Evolutionary conservation across 225 moss, liverwort and hornwort genomes (phyloP).

Genomic region (Sphagnum tenellum): DNA sequence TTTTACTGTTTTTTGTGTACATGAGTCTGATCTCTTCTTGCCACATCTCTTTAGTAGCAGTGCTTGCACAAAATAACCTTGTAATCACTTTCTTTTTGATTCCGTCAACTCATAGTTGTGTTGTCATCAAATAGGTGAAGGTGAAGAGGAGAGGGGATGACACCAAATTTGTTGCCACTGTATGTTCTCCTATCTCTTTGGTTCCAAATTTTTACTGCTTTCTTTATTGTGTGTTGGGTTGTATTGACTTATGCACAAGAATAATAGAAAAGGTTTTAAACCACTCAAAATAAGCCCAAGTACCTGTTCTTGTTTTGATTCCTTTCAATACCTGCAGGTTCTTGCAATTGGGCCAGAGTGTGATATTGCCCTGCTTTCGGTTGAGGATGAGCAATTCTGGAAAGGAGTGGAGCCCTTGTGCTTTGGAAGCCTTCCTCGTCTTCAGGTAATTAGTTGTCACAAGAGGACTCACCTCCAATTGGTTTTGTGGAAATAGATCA

Average conservation of each 20-base stretch:
- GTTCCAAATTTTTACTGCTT: too few relatives aligned
- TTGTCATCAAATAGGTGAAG: conserved; percentile 55
- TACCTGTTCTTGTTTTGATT: too few relatives aligned
- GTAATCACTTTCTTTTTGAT: background rate
- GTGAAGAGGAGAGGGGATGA: conserved; percentile 93
- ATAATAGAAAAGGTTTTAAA: too few relatives aligned
- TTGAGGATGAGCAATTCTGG: conserved; percentile 83
- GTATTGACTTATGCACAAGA: too few relatives aligned
- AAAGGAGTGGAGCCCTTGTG: conserved; percentile 81
- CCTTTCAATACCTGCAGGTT: conserved; percentile 38
- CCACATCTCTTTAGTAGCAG: background rate
- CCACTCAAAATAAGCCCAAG: too few relatives aligned
- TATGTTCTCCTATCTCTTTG: conserved; percentile 12
- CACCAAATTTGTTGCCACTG: conserved; percentile 92
- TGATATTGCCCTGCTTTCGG: conserved; percentile 90
- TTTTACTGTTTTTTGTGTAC: background rate
- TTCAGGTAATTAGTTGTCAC: conserved; percentile 46
- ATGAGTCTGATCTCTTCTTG: conserved; percentile 1
- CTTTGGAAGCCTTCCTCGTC: conserved; percentile 90
- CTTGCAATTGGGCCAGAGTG: conserved; percentile 97
- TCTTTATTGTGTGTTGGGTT: too few relatives aligned
- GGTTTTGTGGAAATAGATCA: too few relatives aligned
- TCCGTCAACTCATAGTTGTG: background rate
- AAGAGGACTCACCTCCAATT: too few relatives aligned
- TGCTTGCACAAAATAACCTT: too few relatives aligned